Evolutionary conservation across 495 filamentous ascomycete genomes (phyloP), one percentile per base, ranked within the genome.

Genomic region (Hypoxylon subgilvum): DNA sequence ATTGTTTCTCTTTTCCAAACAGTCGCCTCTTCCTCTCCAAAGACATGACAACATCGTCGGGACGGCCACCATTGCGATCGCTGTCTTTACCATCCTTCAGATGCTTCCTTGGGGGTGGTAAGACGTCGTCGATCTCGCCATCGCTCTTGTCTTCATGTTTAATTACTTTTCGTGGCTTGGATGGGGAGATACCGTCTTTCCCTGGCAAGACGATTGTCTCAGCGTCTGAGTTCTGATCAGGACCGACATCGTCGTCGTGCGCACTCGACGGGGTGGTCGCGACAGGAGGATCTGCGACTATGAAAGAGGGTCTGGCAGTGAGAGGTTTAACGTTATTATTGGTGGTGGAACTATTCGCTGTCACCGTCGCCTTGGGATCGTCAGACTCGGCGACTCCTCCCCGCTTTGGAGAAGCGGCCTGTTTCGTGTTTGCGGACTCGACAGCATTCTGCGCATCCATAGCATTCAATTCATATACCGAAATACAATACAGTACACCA

Each of bases 151-250:
- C 85, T 66, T 88, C 86, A 69, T 88, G 83, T 61, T 88, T 86
- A 66, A 90, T 86, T 44, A 78, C 69, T 71, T 89, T 90, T 23
- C 82, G 80, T 55, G 81, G 79, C 69, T 88, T 89, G 49, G 86
- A 84, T 1, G 85, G 84, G 17, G 86, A 86, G 63, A 85, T 69
- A 34, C 85, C 85, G 63, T 90, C 84, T 52, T 88, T 88, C 31
- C 86, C 87, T 16, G 86, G 84, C 17, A 90, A 77, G 38, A 91
- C 87, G 54, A 91, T 88, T 4, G 89, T 92, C 73, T 91, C 88
- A 51, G 89, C 88, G 70, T 92, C 89, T 9, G 88, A 91, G 67
- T 91, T 87, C 47, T 80, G 83, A 30, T 84, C 82, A 52, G 63
- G 73, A 21, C 42, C 69, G 43, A 63, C 70, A 71, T 77, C 72